Evolutionary conservation across 2,329 filamentous ascomycete genomes (phyloP).

Genomic region (Ophiostoma sp.): DNA sequence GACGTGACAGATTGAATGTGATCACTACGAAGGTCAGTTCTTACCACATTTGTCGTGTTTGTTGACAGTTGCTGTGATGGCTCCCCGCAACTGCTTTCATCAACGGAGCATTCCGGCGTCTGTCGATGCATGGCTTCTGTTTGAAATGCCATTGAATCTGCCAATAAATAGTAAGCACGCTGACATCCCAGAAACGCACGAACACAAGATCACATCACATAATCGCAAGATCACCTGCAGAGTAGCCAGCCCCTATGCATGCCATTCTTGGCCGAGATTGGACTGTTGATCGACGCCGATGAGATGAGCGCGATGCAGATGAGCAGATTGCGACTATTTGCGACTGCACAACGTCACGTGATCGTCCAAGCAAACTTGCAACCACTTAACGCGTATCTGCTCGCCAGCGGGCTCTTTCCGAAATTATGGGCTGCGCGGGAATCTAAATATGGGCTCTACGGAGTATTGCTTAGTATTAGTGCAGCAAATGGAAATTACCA

Average conservation of each 20-base stretch:
- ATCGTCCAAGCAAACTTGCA: background rate
- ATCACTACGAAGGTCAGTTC: too few relatives aligned
- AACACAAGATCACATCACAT: background rate
- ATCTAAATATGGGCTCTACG: background rate
- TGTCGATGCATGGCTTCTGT: too few relatives aligned
- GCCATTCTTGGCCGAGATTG: background rate
- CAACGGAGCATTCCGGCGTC: too few relatives aligned
- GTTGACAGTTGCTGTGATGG: too few relatives aligned
- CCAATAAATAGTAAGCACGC: too few relatives aligned
- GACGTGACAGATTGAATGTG: too few relatives aligned
- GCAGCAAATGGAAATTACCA: conserved; percentile 1
- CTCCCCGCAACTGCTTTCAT: too few relatives aligned
- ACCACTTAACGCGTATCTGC: conserved; percentile 9
- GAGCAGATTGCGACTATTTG: background rate
- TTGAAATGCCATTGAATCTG: background rate
- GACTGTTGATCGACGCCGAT: background rate
- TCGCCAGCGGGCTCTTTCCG: background rate
- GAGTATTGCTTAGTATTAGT: background rate
- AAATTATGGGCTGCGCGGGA: conserved; percentile 6
- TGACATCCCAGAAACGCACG: background rate
- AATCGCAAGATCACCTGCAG: background rate
- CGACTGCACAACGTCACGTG: background rate
- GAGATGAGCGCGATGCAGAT: background rate
- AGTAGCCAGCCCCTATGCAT: background rate
- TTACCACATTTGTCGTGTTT: too few relatives aligned